Evolutionary conservation across 805 yeast species (phyloP), one percentile per base, ranked within the genome.

Genomic region (Komagataella ulmi): DNA sequence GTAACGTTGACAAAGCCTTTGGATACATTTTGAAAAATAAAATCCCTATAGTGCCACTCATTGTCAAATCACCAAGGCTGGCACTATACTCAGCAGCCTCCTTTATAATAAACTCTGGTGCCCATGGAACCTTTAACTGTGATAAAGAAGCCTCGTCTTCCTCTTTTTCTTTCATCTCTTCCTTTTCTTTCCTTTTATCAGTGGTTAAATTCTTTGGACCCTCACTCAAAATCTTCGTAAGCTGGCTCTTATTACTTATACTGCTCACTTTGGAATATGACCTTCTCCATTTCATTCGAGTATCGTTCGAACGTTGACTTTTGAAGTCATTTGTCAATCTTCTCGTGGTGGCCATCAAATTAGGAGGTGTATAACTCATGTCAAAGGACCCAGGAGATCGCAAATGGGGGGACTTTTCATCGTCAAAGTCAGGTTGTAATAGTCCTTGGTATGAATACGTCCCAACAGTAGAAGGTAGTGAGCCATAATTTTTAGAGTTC

Each of bases 61-160:
- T 68, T 12, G 81, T 67, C 17, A 82, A 58, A 60, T 85, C 88
- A 1, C 91, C 91, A 56, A 81, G 85, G 7, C 63, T 63, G 4
- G 75, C 61, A 46, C 83, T 76, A 63, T 76, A 81, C 19, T 72
- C 73, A n/a, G 79, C 63, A 0, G 81, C 78, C 56, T 77, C 69
- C 48, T 66, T 58, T 8, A 85, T 67, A 52, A 85, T 61, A 48
- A 62, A 65, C 6, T 69, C 65, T 2, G 84, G 75, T 17, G 72
- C 68, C 85, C 89, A 85, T 0, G 90, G 88, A 30, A 61, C 50
- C n/a, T 19, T 45, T 17, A 51, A 45, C 23, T 45, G 24, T 12
- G 40, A 30, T 30, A 30, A 3, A 8, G 36, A 7, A 30, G 40
- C 40, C 6, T 30, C 40, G 5, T 8, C 14, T 14, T 30, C 40